These are phyloP conservation scores for Leptographium procerum DNA, from an alignment of 2,329 filamentous ascomycete species.

Conservation along the genomic window DNA sequence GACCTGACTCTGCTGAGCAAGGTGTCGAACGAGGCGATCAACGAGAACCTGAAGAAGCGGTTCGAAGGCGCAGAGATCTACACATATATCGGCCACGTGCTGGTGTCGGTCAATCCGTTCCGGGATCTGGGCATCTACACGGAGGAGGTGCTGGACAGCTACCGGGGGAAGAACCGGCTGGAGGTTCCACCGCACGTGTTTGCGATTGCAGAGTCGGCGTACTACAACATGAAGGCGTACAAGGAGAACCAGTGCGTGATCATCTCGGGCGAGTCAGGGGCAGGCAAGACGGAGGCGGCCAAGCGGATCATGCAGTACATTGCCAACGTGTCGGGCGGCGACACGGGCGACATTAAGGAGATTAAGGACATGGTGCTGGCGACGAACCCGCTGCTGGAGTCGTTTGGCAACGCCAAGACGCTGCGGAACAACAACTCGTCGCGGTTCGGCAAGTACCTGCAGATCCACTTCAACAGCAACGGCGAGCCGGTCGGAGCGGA, in stretches of 20 bases:
- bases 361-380: slow-evolving; percentile 99
- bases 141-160: slow-evolving; percentile 82
- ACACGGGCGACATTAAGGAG: slow-evolving; percentile 78
- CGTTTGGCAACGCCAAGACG: slow-evolving; percentile 97
- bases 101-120: slow-evolving; percentile 98
- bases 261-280: slow-evolving; percentile 95
- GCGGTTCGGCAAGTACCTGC: slow-evolving; percentile 94
- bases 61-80: slow-evolving; percentile 98
- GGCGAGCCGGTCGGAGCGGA: slow-evolving; percentile 93
- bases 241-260: slow-evolving; percentile 99
- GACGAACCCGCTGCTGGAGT: slow-evolving; percentile 92
- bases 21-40: slow-evolving; percentile 98
- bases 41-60: slow-evolving; percentile 95
- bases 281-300: slow-evolving; percentile 95
- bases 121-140: slow-evolving; percentile 97
- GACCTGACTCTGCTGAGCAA: slow-evolving; percentile 97
- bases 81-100: slow-evolving; percentile 98
- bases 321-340: slow-evolving; percentile 75
- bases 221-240: slow-evolving; percentile 99
- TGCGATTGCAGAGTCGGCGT: slow-evolving; percentile 87
- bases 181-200: slow-evolving; percentile 96
- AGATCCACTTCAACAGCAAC: slow-evolving; percentile 86
- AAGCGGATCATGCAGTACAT: slow-evolving; percentile 99
- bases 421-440: slow-evolving; percentile 98
- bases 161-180: slow-evolving; percentile 91